phyloP scores from a whole-genome alignment of 2,329 filamentous ascomycete species.

The Talaromyces sp. region DNA sequence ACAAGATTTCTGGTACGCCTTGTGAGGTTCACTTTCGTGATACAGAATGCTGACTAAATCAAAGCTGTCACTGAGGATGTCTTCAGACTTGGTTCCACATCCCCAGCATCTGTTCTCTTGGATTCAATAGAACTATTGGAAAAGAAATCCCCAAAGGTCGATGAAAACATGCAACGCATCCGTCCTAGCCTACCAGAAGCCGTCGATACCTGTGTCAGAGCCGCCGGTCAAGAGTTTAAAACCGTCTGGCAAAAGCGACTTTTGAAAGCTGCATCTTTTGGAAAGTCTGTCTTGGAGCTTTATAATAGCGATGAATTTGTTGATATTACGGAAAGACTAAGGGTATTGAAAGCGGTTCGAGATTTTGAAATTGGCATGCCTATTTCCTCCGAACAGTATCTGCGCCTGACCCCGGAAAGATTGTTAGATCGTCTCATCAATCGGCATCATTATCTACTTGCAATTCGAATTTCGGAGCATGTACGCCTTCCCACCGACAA shows the following conservation, averaged over 20 bases:
- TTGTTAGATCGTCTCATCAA: conserved; percentile 82
- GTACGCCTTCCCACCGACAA: conserved; percentile 78
- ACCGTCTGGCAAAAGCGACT: conserved; percentile 91
- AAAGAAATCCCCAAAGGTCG: conserved; percentile 89
- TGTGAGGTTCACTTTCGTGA: background rate
- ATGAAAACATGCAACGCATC: conserved; percentile 96
- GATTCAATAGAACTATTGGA: conserved; percentile 90
- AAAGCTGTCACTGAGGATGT: conserved; percentile 74
- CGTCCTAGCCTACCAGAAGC: conserved; percentile 81
- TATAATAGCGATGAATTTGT: conserved; percentile 99
- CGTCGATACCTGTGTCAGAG: conserved; percentile 88
- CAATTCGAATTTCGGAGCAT: conserved; percentile 81
- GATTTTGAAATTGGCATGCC: conserved; percentile 89
- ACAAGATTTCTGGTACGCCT: conserved; percentile 67
- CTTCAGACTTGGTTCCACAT: conserved; percentile 81
- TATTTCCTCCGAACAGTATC: conserved; percentile 88
- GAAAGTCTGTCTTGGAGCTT: conserved; percentile 92
- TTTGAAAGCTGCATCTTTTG: conserved; percentile 93
- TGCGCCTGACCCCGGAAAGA: conserved; percentile 81
- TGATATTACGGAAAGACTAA: conserved; percentile 90
- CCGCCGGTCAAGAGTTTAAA: conserved; percentile 86
- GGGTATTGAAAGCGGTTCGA: conserved; percentile 86
- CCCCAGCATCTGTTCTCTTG: conserved; percentile 83
- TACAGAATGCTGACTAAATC: background rate
- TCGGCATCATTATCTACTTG: conserved; percentile 84